Base-by-base conservation (phyloP, 495 filamentous ascomycete genomes). In the Trichoderma asperelloides region DNA sequence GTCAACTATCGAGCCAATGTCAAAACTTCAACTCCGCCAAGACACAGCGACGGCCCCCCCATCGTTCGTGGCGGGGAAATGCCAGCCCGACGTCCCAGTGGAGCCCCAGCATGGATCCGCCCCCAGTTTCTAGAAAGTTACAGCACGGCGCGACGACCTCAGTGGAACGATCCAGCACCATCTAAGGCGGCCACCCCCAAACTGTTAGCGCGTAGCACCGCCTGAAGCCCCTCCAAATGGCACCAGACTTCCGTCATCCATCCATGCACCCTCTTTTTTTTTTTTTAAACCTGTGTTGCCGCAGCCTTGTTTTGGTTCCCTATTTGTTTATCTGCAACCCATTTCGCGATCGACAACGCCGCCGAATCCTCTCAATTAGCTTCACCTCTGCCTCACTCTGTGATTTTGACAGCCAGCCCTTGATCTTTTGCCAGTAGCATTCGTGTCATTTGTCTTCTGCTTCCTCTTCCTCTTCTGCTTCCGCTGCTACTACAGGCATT, bases 121-220 rank as follows among this genome's bases (percentile, higher is more conserved):
- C 12, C 18, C 12, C 43, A 33, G 43, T 15, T 51, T 51, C 47
- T 51, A 51, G 47, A 51, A 51, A 51, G 6, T 21, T 18, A 3
- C 12, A n/a, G 18, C 18, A 23, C 18, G 15, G 47, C 21, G 47
- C 47, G 18, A n/a, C 43, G 43, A 45, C 43, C 43, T 45, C 43
- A 51, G 47, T 51, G 47, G 47, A 51, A 51, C 47, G 47, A 51
- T 51, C 47, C 47, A 51, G 47, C 47, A 51, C 6, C 47, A 51
- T 51, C 47, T 2, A 49, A 21, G 18, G 47, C 47, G 15, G 8
- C 18, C 18, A 7, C 47, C 13, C 47, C 47, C 18, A 51, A 51
- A 16, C 47, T 51, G 2, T 51, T 51, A 43, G 41, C 41, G 41
- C 41, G 8, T 16, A 23, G 47, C 7, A 45, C 12, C 47, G 47